Base-by-base conservation (phyloP, 768 basidiomycete species). In the Agrocybe chaxingu region DNA sequence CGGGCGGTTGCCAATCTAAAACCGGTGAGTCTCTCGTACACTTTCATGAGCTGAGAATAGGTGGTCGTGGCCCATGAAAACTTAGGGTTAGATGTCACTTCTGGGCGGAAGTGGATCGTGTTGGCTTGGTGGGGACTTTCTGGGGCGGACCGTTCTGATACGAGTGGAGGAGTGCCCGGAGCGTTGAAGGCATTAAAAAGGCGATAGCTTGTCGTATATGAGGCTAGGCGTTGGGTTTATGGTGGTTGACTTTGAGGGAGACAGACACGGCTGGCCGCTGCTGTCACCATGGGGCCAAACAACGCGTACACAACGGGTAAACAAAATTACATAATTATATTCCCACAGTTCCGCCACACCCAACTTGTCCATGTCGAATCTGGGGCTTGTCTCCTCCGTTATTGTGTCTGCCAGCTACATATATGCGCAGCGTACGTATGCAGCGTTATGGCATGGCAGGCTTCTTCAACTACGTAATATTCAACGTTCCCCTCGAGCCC, bases 81-180 rank as follows among this genome's bases (percentile, higher is more conserved):
- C 71, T 75, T 83, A 82, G 79, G 81, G 81, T 83, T 83, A 82
- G 78, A 77, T 72, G 66, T 67, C 78, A 77, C 77, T 71, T 66
- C 68, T 62, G 57, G 62, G 61, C 62, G 64, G 63, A 65, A 69
- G 71, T 72, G 74, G 68, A 74, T 70, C 74, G 65, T 66, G 58
- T 77, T 78, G 70, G 68, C 74, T 80, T 78, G 77, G 70, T 63
- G 68, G 70, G 53, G 54, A 65, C 63, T 57, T 57, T 61, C 57
- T 53, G 50, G 55, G 64, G 73, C 69, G 57, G 60, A 54, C 37
- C 53, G 52, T 58, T 50, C 48, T 49, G 57, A 49, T 35, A 54
- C 53, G 58, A 48, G 46, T 40, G 54, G 63, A 65, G 67, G 68
- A 72, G 62, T 58, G 65, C 77, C 77, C 61, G 75, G 76, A 75